Conservation (phyloP, 2,329 filamentous ascomycete species). For the Dactylellina parvicollis region DNA sequence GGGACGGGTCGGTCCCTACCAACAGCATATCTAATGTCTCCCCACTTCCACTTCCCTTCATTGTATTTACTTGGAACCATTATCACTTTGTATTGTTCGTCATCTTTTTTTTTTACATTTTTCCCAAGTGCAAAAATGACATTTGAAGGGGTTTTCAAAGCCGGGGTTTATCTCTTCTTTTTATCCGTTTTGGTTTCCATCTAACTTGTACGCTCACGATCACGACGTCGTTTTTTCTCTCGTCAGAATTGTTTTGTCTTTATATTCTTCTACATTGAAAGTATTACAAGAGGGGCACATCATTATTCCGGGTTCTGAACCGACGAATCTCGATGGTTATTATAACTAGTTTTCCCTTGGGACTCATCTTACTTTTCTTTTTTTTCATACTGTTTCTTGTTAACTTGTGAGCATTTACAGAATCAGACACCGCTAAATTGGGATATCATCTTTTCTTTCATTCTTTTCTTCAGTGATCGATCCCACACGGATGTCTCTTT, state of each 20-base stretch:
- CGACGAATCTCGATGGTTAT: no score
- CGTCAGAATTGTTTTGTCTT: slow-evolving; percentile 12
- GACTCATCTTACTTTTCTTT: no score
- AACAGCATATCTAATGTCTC: slow-evolving; percentile 30
- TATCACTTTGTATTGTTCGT: slow-evolving; percentile 53
- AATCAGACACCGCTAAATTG: no score
- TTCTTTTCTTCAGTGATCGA: not conserved
- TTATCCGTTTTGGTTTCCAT: slow-evolving; percentile 13
- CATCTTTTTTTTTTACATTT: not conserved
- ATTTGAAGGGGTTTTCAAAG: slow-evolving; percentile 1
- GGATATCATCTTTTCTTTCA: no score
- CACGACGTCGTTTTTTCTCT: slow-evolving; percentile 39
- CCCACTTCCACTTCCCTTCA: slow-evolving; percentile 35
- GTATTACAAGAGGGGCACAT: slow-evolving; percentile 10
- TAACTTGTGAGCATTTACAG: no score
- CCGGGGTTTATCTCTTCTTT: slow-evolving; percentile 2
- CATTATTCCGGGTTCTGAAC: slow-evolving; percentile 4
- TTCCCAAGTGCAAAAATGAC: slow-evolving; percentile 19
- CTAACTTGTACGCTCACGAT: slow-evolving; percentile 40
- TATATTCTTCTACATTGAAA: slow-evolving; percentile 3
- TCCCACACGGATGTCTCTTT: not conserved
- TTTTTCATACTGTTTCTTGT: no score
- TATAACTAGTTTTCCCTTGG: no score
- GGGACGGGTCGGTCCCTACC: slow-evolving; percentile 17
- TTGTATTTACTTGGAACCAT: slow-evolving; percentile 52